Percentiles rank a stretch among this genome's conserved stretches.
Conservation (phyloP, 345 rosid species). For the Melaleuca quinquenervia region DNA sequence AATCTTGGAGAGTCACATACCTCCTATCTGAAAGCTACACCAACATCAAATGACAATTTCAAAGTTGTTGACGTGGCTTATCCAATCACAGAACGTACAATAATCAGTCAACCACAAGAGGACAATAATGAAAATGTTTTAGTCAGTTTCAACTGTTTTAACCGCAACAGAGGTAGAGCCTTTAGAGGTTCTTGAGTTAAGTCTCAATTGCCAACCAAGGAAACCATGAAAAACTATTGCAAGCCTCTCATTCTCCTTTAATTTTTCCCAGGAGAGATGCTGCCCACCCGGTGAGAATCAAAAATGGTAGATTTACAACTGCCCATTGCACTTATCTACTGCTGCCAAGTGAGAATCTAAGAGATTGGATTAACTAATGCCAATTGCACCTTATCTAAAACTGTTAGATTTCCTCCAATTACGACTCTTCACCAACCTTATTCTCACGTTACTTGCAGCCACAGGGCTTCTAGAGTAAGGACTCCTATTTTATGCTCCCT, state of each 20-base stretch:
- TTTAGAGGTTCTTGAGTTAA: not conserved
- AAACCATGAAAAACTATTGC: not conserved
- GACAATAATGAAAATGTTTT: not conserved
- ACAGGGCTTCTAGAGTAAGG: not conserved
- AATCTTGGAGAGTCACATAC: slow-evolving; percentile 32
- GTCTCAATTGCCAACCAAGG: not conserved
- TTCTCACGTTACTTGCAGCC: not conserved
- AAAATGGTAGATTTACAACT: not conserved
- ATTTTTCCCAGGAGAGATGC: not conserved
- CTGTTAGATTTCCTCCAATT: not conserved
- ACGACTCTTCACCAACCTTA: not conserved
- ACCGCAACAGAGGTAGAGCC: not conserved
- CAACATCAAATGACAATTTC: not conserved
- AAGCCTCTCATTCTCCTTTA: no score
- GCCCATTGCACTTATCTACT: not conserved
- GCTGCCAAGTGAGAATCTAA: not conserved
- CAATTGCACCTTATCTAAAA: not conserved
- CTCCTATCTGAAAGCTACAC: slow-evolving; percentile 51
- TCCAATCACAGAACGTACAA: not conserved
- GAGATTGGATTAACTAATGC: not conserved
- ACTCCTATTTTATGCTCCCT: not conserved
- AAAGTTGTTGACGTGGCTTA: not conserved
- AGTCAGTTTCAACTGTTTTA: not conserved
- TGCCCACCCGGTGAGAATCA: not conserved
- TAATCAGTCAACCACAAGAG: not conserved